phyloP scores from a whole-genome alignment of 129 eudicot genomes.

The Lactuca saligna region DNA sequence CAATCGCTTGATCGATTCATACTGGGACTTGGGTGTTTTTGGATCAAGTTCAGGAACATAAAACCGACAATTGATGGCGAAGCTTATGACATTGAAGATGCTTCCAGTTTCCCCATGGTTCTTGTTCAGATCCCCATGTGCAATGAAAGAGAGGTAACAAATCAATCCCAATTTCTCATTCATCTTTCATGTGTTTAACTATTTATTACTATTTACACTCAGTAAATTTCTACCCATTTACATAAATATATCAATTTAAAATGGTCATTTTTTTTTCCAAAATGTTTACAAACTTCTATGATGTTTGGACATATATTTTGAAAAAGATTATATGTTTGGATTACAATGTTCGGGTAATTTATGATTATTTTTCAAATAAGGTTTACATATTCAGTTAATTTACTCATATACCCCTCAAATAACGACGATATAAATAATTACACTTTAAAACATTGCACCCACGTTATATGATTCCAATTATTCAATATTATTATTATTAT shows the following conservation, averaged over 20 bases:
- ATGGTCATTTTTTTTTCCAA: background rate
- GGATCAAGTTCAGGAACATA: conserved; percentile 69
- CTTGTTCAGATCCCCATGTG: conserved; percentile 98
- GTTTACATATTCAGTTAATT: background rate
- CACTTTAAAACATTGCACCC: background rate
- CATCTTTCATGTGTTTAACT: background rate
- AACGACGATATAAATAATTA: background rate
- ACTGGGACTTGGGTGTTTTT: conserved; percentile 74
- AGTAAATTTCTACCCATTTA: background rate
- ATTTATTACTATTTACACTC: background rate
- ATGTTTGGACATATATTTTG: background rate
- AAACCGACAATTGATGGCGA: conserved; percentile 60
- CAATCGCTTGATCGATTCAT: conserved; percentile 78
- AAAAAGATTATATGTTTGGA: background rate
- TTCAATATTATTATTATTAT: no score
- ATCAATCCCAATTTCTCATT: background rate
- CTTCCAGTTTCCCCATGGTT: conserved; percentile 71
- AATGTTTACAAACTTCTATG: background rate
- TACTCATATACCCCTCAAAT: background rate
- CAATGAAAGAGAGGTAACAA: conserved; percentile 82
- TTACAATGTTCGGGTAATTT: background rate
- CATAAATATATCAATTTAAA: background rate
- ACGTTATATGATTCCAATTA: background rate
- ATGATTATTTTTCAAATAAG: background rate
- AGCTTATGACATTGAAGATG: conserved; percentile 59